A percentile compares a stretch with the other conserved stretches of the same genome.
Evolutionary conservation across 2,329 filamentous ascomycete species (phyloP).

Genomic region (Emergomyces orientalis): DNA sequence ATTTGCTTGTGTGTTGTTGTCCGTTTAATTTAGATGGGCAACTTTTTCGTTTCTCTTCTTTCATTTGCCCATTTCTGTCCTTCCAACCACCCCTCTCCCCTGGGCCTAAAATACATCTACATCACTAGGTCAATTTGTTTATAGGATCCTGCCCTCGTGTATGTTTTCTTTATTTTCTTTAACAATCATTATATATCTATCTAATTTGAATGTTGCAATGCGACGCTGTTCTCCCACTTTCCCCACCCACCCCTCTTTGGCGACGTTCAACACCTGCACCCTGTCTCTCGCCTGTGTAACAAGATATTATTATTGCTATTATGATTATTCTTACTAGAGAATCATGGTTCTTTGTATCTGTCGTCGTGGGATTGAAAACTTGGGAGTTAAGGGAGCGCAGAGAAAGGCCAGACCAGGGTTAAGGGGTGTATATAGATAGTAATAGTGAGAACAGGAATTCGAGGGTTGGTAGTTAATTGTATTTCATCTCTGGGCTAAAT

Average conservation of each 20-base stretch:
- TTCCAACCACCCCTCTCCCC: background rate
- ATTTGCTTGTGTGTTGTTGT: background rate
- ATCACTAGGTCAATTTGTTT: background rate
- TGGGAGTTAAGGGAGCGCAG: background rate
- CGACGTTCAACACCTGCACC: background rate
- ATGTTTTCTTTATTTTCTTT: background rate
- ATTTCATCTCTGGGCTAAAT: background rate
- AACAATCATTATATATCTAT: background rate
- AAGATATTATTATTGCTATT: background rate
- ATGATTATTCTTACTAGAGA: background rate
- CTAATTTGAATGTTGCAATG: conserved; percentile 1
- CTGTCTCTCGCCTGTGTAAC: background rate
- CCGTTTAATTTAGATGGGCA: no score
- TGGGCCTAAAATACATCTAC: background rate
- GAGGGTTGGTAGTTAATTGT: background rate
- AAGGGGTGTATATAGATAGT: background rate
- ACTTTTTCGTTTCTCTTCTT: background rate
- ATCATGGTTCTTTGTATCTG: background rate
- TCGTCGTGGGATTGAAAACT: background rate
- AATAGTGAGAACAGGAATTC: background rate
- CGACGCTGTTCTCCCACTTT: background rate
- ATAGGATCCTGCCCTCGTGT: background rate
- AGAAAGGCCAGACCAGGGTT: background rate
- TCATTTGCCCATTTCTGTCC: background rate
- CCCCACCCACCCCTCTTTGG: background rate